Base-by-base conservation (phyloP, 2,329 filamentous ascomycete species). In the Penicillium concentricum region DNA sequence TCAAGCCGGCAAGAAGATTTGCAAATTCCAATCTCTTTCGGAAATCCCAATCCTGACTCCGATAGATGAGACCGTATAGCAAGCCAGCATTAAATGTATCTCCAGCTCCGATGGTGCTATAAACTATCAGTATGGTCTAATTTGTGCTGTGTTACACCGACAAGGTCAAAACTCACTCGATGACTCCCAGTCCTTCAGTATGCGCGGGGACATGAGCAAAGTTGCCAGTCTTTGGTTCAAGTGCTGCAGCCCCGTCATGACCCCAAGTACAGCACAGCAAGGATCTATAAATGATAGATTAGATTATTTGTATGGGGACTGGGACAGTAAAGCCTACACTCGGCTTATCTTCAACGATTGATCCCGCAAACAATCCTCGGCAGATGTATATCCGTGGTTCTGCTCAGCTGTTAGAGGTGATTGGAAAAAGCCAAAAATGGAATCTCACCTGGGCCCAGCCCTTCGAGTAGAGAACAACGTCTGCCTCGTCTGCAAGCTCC, bases 1-100 rank as follows among this genome's bases (percentile, higher is more conserved):
- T 91, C 59, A 80, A 76, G 39, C 87, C 87, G 51, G 88, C 88
- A 68, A 91, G 71, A 56, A 81, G 78, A 62, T 87, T 88, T 45
- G 87, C 86, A 72, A 89, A 88, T 32, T 67, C 71, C 58, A 89
- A 69, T 64, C 80, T 83, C 55, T 73, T 69, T 49, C 72, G 63
- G 45, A 80, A 66, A 63, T 74, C 70, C 83, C 83, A 87, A 60
- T 81, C 74, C 9, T 72, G 66, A 42, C 67, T 63, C 60, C 79
- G 80, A 67, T 78, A 82, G 55, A 82, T 73, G 59, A 89, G 71
- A 35, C 78, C 81, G 72, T 86, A 90, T 47, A 91, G 74, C 72
- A 89, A 84, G 57, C 87, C 88, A 34, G 88, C 88, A 61, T 88
- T 84, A 67, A 91, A 91, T 0, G 88, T 90, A 68, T 91, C 89